Conservation (phyloP, 495 filamentous ascomycete genomes). For the Letharia columbiana region DNA sequence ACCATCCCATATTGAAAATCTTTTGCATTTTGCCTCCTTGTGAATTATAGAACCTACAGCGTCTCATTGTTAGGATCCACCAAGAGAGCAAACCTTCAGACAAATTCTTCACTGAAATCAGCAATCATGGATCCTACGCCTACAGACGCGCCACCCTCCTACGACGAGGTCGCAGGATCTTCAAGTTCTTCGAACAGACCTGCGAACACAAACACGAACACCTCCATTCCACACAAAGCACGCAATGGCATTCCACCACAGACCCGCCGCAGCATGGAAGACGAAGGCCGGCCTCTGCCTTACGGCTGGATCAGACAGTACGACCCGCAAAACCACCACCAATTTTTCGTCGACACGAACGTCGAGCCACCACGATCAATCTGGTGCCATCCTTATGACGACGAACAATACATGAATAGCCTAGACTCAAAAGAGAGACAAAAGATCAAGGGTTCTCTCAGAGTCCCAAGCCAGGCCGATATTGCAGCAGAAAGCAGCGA, state of each 20-base stretch:
- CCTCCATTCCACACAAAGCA: constrained; percentile 17
- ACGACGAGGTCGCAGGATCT: constrained; percentile 23
- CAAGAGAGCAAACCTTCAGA: neutral
- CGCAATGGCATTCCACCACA: constrained; percentile 38
- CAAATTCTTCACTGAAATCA: neutral
- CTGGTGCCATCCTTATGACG: constrained; percentile 47
- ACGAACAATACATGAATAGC: constrained; percentile 36
- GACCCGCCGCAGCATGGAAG: constrained; percentile 42
- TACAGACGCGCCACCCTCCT: constrained; percentile 30
- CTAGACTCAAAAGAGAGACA: constrained; percentile 33
- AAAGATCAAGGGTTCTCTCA: constrained; percentile 29
- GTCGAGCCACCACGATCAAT: constrained; percentile 38
- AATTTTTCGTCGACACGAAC: constrained; percentile 46
- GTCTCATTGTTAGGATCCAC: neutral
- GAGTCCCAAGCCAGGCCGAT: constrained; percentile 33
- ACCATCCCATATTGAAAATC: too few species aligned
- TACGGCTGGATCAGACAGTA: constrained; percentile 39
- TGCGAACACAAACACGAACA: neutral
- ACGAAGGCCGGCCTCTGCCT: constrained; percentile 38
- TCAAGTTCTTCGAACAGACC: constrained; percentile 14
- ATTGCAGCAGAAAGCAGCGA: constrained; percentile 36
- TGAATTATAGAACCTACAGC: neutral
- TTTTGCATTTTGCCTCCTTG: neutral
- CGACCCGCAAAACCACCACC: constrained; percentile 37
- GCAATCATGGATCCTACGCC: constrained; percentile 3